Conservation (phyloP, 1,139 yeast species). For the Candida tunisiensis region DNA sequence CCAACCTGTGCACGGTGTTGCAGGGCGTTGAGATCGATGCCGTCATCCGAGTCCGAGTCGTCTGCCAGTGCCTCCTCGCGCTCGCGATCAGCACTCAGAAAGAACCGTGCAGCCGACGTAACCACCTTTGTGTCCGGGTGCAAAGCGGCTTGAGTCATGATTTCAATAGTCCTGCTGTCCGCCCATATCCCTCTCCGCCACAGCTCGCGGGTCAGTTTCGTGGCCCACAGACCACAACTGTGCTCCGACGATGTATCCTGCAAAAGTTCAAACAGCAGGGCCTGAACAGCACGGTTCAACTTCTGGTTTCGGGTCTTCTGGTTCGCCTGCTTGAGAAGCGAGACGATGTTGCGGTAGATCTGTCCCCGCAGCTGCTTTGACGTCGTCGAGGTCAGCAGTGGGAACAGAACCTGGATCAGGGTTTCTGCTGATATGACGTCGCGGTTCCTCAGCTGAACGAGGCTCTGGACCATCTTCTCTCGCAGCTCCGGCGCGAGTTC, state of each 20-base stretch:
- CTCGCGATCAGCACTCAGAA: slow-evolving; percentile 89
- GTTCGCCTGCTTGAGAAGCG: slow-evolving; percentile 67
- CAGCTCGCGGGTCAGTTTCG: slow-evolving; percentile 81
- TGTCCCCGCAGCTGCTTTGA: slow-evolving; percentile 74
- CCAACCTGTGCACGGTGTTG: slow-evolving; percentile 73
- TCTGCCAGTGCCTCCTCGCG: slow-evolving; percentile 72
- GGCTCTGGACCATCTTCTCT: slow-evolving; percentile 79
- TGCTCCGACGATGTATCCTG: slow-evolving; percentile 42
- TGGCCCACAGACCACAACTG: slow-evolving; percentile 98
- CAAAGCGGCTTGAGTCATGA: slow-evolving; percentile 89
- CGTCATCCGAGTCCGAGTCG: slow-evolving; percentile 55
- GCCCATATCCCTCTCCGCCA: slow-evolving; percentile 99
- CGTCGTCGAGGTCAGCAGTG: slow-evolving; percentile 52
- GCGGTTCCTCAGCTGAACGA: slow-evolving; percentile 82
- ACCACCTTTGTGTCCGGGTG: slow-evolving; percentile 83
- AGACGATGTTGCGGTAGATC: slow-evolving; percentile 60
- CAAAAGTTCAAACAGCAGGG: slow-evolving; percentile 67
- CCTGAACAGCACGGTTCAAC: slow-evolving; percentile 79
- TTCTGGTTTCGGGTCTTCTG: slow-evolving; percentile 77
- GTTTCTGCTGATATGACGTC: slow-evolving; percentile 66
- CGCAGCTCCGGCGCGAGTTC: slow-evolving; percentile 71
- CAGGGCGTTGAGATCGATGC: slow-evolving; percentile 31
- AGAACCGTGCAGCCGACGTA: slow-evolving; percentile 76
- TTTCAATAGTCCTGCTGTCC: slow-evolving; percentile 87
- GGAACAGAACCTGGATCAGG: slow-evolving; percentile 76